Evolutionary conservation across 352 stramenopile genomes (phyloP), one percentile per base, ranked within the genome.

Genomic region (Thraustotheca clavata): DNA sequence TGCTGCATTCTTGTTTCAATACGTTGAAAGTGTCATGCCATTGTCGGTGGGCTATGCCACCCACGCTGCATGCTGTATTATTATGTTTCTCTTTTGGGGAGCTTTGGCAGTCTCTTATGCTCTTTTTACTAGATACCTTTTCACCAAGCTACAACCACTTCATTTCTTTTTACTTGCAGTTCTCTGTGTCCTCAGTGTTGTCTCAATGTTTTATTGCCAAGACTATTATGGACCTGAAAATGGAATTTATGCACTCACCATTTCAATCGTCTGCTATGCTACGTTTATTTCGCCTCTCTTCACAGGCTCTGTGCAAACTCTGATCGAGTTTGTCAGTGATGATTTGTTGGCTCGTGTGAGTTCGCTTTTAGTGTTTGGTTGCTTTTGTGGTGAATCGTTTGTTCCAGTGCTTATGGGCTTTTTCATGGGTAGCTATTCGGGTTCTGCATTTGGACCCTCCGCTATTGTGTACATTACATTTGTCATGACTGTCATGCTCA

Each of bases 331-430:
- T 20, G 88, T 92, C 34, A 89, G 89, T 60, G 79, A 89, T 50
- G 75, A 83, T 38, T 72, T 92, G 22, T 88, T 90, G 61, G 75
- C 79, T 22, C 80, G 83, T 47, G 83, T 92, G 40, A 86, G 76
- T 49, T 90, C 80, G 49, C 75, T 92, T n/a, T 87, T 90, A 47
- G 80, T 92, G 29, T 92, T 92, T 71, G 83, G 80, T 41, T 88
- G 76, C 62, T 80, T 82, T 62, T 90, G 88, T 78, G 83, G 83
- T 32, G 83, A 92, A 54, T 71, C 88, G 14, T 92, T 92, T 52
- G 80, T 92, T 54, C 83, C 83, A 1, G 80, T 92, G 54, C 78
- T 89, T 54, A 92, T 90, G 80, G 83, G 83, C 11, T 92, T 92
- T 69, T 92, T 92, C 69, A 92, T 92, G 80, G 83, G 79, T 63